A percentile compares a stretch with the other conserved stretches of the same genome.
Evolutionary conservation across 495 filamentous ascomycete species (phyloP).

Genomic region (Aspergillus nanangensis): DNA sequence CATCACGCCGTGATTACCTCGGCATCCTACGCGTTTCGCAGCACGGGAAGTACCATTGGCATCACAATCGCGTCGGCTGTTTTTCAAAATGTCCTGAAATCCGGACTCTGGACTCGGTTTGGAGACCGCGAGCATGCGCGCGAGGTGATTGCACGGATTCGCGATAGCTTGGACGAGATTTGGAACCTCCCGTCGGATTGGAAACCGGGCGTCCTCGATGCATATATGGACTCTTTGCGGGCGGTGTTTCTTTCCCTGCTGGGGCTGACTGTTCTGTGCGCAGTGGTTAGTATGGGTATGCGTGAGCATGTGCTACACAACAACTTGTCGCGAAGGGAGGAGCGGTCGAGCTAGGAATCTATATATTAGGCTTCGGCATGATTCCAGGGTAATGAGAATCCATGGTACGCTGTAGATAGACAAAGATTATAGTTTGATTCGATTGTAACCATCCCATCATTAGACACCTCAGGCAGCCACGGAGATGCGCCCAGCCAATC

Average conservation of each 20-base stretch:
- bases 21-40: constrained; percentile 76
- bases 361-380: too few relatives aligned
- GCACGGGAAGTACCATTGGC: constrained; percentile 78
- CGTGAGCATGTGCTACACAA: constrained; percentile 75
- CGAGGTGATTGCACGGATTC: constrained; percentile 63
- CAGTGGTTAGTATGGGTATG: constrained; percentile 61
- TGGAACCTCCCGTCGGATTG: constrained; percentile 63
- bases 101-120: constrained; percentile 61
- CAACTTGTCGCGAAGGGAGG: constrained; percentile 53
- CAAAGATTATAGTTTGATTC: too few relatives aligned
- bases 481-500: neutral
- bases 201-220: constrained; percentile 62
- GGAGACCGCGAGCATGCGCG: constrained; percentile 60
- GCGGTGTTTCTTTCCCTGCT: constrained; percentile 70
- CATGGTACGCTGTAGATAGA: neutral
- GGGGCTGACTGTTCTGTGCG: constrained; percentile 55
- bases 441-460: too few relatives aligned
- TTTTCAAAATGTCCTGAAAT: constrained; percentile 67
- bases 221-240: constrained; percentile 72
- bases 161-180: constrained; percentile 72
- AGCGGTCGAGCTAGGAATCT: neutral
- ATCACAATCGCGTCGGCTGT: constrained; percentile 72
- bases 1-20: constrained; percentile 85
- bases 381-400: neutral
- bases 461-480: neutral